Evolutionary conservation across 306 rosid species (phyloP).

Genomic region (Prunus mongolica): DNA sequence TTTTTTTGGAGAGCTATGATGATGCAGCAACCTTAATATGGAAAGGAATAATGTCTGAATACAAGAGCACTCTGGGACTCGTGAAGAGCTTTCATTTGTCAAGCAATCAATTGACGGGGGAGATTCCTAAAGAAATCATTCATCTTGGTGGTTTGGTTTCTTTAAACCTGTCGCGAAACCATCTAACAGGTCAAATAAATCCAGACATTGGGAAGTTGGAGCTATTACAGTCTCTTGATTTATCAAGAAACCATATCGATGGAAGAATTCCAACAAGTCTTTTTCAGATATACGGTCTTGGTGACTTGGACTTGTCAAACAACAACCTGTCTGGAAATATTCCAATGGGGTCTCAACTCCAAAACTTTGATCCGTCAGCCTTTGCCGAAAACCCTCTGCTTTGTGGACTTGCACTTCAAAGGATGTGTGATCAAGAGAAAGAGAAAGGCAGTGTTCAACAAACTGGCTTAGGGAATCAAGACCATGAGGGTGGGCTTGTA

Average conservation of each 20-base stretch:
- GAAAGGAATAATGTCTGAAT: too few species aligned
- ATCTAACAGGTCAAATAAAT: not conserved
- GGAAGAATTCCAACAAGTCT: constrained; percentile 5
- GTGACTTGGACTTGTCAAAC: constrained; percentile 4
- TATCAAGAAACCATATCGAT: not conserved
- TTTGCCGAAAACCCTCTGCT: too few species aligned
- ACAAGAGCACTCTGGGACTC: too few species aligned
- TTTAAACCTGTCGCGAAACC: constrained; percentile 22
- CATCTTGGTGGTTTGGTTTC: not conserved
- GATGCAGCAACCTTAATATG: not conserved
- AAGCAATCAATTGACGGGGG: too few species aligned
- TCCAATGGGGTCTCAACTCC: not conserved
- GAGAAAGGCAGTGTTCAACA: too few species aligned
- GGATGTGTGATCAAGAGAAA: not conserved
- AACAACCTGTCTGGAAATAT: constrained; percentile 13
- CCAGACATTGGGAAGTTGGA: not conserved
- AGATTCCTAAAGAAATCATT: not conserved
- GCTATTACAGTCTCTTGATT: constrained; percentile 6
- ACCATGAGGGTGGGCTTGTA: not conserved
- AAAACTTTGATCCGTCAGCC: too few species aligned
- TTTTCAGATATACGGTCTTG: not conserved
- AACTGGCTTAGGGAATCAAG: not conserved
- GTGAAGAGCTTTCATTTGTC: too few species aligned
- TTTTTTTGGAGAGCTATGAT: too few species aligned
- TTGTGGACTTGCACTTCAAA: constrained; percentile 1